Conservation (phyloP, 805 yeast species). For the Candida tibetensis region DNA sequence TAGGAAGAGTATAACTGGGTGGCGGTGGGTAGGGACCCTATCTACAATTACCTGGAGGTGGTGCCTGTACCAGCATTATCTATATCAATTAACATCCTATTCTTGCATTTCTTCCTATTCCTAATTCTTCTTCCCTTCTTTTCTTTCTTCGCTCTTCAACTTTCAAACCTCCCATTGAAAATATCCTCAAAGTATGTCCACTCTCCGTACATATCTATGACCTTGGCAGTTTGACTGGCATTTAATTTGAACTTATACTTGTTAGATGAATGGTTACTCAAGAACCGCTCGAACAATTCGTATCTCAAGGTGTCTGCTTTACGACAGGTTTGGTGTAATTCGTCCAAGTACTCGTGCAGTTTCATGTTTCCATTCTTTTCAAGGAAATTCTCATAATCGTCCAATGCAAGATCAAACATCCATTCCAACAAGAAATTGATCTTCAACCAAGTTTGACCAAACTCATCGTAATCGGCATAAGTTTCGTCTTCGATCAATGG, state of each 20-base stretch:
- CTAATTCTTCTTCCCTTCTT: too few relatives aligned
- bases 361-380: too few relatives aligned
- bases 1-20: too few relatives aligned
- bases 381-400: slow-evolving; percentile 6
- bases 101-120: too few relatives aligned
- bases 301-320: slow-evolving; percentile 3
- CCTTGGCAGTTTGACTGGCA: too few relatives aligned
- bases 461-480: slow-evolving; percentile 15
- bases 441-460: slow-evolving; percentile 25
- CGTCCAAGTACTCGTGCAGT: not conserved
- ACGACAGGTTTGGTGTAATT: not conserved
- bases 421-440: slow-evolving; percentile 22
- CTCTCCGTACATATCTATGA: not conserved
- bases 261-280: not conserved
- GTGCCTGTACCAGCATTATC: too few relatives aligned
- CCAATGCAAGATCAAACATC: slow-evolving; percentile 15
- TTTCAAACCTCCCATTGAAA: too few relatives aligned
- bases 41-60: too few relatives aligned
- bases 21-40: too few relatives aligned
- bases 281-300: not conserved
- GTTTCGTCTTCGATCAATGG: slow-evolving; percentile 22
- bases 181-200: not conserved
- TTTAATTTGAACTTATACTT: not conserved
- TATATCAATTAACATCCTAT: too few relatives aligned
- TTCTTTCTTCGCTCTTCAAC: too few relatives aligned